A percentile compares a stretch with the other conserved stretches of the same genome.
Evolutionary conservation across 2,329 filamentous ascomycete genomes (phyloP).

Genomic region (Aspergillus quadricinctus): DNA sequence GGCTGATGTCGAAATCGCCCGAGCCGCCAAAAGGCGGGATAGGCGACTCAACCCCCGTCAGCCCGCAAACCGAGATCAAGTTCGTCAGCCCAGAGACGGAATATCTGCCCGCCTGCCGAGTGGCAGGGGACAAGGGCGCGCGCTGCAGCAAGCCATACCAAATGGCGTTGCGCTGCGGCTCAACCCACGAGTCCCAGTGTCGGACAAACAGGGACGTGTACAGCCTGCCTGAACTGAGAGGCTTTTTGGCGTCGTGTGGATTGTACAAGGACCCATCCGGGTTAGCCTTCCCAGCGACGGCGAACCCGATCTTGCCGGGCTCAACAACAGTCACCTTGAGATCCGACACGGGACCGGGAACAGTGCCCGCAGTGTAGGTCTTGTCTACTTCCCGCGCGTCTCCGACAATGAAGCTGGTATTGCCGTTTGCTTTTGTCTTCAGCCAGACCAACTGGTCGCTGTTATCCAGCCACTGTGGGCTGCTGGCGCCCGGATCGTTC

Average conservation of each 20-base stretch:
- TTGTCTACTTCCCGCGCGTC: constrained; percentile 38
- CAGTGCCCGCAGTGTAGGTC: constrained; percentile 43
- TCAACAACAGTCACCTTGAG: constrained; percentile 43
- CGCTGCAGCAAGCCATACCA: constrained; percentile 47
- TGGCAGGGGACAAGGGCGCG: constrained; percentile 33
- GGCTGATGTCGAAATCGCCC: constrained; percentile 45
- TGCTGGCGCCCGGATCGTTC: constrained; percentile 42
- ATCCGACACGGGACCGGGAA: constrained; percentile 43
- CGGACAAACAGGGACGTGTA: constrained; percentile 51
- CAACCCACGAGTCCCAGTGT: constrained; percentile 51
- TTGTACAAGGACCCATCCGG: constrained; percentile 48
- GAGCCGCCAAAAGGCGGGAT: constrained; percentile 47
- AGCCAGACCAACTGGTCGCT: constrained; percentile 44
- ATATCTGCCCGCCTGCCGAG: constrained; percentile 35
- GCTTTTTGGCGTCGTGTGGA: constrained; percentile 45
- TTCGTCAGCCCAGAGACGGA: constrained; percentile 42
- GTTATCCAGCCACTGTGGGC: constrained; percentile 45
- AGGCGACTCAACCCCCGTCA: constrained; percentile 42
- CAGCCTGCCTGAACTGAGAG: constrained; percentile 43
- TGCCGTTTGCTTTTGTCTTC: constrained; percentile 42
- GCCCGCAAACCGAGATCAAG: constrained; percentile 36
- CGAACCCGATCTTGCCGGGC: constrained; percentile 42
- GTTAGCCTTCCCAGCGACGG: constrained; percentile 45
- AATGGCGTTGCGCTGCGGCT: constrained; percentile 47
- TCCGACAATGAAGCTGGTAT: constrained; percentile 43